Base-by-base conservation (phyloP, 257 asterid species). In the Buddleja alternifolia region DNA sequence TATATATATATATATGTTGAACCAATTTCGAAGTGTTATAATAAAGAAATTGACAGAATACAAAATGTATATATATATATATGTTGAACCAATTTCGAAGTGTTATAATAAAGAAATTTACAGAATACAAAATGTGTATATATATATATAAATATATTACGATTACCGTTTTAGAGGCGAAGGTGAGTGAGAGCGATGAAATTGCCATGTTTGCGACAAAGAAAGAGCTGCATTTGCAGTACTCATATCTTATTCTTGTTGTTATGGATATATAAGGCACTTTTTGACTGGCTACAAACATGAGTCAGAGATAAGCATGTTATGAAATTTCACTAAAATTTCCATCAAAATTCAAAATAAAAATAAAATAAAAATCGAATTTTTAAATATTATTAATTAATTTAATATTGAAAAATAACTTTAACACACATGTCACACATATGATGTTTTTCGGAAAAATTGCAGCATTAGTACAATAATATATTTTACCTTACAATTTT, bases 161-260 rank as follows among this genome's bases (percentile, higher is more conserved):
- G 24, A n/a, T 11, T 20, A 85, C 89, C 84, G 82, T 58, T 9
- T 68, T 74, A 23, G 88, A 79, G 62, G 78, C 42, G 61, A 81
- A 74, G 76, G 51, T 77, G 78, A 80, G 77, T 19, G 94, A 83
- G 72, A 84, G 72, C 19, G 87, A 84, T 64, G 92, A 75, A 80
- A 78, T 61, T 25, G 92, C 88, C 97, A 90, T 90, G 12, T 51
- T 69, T 77, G 58, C 14, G 3, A 29, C 34, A 14, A 40, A 53
- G 69, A 24, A 63, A 54, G 42, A 17, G 64, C 48, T 25, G 65
- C 62, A 67, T 3, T 7, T 29, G 32, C 24, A 29, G 34, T 29
- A 5, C n/a, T n/a, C n/a, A 29, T 66, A 42, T 25, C 16, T 76
- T 51, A 53, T 66, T 15, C 42, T 8, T 48, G 45, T 57, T 40